These are phyloP conservation scores for Sarcodon aspratus DNA, from an alignment of 768 basidiomycete species.

Conservation along the genomic window DNA sequence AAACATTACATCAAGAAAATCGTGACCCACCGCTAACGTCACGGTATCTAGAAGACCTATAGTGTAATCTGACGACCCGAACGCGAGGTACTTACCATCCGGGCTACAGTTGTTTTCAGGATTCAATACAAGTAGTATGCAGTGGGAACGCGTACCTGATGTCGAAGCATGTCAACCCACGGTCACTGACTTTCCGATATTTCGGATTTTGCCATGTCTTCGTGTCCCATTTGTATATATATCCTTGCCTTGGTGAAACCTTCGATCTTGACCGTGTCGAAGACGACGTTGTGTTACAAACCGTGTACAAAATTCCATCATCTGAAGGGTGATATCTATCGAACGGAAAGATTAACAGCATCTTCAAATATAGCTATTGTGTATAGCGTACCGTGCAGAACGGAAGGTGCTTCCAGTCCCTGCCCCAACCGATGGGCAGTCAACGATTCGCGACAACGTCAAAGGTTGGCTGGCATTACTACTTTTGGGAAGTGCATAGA, in stretches of 20 bases:
- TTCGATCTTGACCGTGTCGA: conserved; percentile 40
- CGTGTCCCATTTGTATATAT: conserved; percentile 64
- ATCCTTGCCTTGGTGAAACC: conserved; percentile 44
- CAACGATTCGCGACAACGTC: conserved; percentile 36
- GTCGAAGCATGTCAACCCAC: conserved; percentile 80
- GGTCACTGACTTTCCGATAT: conserved; percentile 63
- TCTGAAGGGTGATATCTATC: conserved; percentile 47
- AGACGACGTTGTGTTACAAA: conserved; percentile 58
- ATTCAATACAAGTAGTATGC: neutral
- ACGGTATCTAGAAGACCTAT: conserved; percentile 76
- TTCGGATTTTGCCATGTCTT: conserved; percentile 56
- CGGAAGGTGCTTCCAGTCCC: conserved; percentile 49
- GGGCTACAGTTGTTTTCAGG: conserved; percentile 29
- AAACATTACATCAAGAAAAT: neutral
- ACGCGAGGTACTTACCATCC: conserved; percentile 75
- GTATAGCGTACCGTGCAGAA: conserved; percentile 36
- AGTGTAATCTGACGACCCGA: conserved; percentile 78
- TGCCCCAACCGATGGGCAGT: conserved; percentile 40
- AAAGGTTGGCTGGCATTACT: conserved; percentile 23
- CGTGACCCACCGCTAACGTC: conserved; percentile 58
- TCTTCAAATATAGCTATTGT: conserved; percentile 3
- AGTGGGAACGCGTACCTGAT: conserved; percentile 46
- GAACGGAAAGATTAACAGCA: neutral
- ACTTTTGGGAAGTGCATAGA: conserved; percentile 52
- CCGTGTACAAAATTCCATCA: conserved; percentile 48